Percentiles rank a stretch among this genome's conserved stretches.
Evolutionary conservation across 768 basidiomycete species (phyloP).

Genomic region (Epithele typhae): DNA sequence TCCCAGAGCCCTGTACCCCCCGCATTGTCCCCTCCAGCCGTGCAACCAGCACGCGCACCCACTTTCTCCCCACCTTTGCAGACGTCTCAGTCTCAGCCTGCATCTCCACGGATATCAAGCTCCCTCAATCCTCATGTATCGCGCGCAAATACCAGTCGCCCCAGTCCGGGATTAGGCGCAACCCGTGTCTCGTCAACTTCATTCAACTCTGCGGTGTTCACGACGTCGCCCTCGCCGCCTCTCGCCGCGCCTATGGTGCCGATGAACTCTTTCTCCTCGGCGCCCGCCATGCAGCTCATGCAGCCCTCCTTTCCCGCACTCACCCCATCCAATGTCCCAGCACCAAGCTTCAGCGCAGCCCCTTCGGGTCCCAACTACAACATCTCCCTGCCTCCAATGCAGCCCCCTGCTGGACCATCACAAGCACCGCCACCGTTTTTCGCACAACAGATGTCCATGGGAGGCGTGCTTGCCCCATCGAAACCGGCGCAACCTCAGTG

Average conservation of each 20-base stretch:
- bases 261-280: background rate
- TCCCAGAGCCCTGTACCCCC: constrained; percentile 26
- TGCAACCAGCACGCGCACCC: constrained; percentile 8
- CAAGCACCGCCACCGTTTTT: constrained; percentile 24
- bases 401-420: constrained; percentile 20
- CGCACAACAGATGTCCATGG: constrained; percentile 31
- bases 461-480: constrained; percentile 58
- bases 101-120: constrained; percentile 32
- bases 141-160: constrained; percentile 7
- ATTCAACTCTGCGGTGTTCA: constrained; percentile 28
- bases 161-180: constrained; percentile 31
- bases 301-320: background rate
- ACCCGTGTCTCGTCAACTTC: constrained; percentile 32
- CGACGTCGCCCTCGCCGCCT: constrained; percentile 1
- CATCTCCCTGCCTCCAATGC: constrained; percentile 34
- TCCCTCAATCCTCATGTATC: constrained; percentile 8
- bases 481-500: constrained; percentile 53
- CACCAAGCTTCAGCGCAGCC: background rate
- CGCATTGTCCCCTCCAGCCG: constrained; percentile 14
- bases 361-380: constrained; percentile 54
- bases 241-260: background rate
- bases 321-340: constrained; percentile 24
- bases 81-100: constrained; percentile 33
- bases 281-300: background rate
- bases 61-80: constrained; percentile 16